phyloP scores from a whole-genome alignment of 2,329 filamentous ascomycete species.

The Cyphellophora europaea region DNA sequence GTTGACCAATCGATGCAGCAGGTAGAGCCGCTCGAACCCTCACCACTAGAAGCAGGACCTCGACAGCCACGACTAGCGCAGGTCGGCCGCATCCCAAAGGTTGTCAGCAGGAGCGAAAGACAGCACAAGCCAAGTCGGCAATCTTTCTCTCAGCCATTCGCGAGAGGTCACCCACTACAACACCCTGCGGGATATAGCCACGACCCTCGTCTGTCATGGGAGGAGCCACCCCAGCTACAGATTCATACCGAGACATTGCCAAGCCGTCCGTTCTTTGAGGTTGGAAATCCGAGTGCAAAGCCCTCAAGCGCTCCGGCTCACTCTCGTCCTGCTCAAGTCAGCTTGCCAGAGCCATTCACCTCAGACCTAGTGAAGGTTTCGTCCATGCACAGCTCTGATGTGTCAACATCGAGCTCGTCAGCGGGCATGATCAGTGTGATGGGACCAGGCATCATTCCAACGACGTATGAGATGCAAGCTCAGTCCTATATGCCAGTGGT shows the following conservation, averaged over 20 bases:
- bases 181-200: no score
- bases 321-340: neutral
- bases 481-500: neutral
- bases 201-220: conserved; percentile 17
- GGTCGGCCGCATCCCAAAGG: conserved; percentile 76
- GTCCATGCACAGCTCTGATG: conserved; percentile 61
- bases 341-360: conserved; percentile 6
- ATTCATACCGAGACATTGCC: conserved; percentile 18
- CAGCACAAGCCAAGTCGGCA: conserved; percentile 59
- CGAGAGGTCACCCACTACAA: no score
- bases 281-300: conserved; percentile 21
- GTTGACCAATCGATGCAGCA: conserved; percentile 2
- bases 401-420: conserved; percentile 57
- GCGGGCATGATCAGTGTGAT: conserved; percentile 45
- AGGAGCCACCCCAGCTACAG: conserved; percentile 18
- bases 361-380: conserved; percentile 68
- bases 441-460: conserved; percentile 9
- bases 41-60: conserved; percentile 4
- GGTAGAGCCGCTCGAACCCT: neutral
- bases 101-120: conserved; percentile 57
- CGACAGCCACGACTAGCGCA: conserved; percentile 38
- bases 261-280: conserved; percentile 19
- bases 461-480: neutral
- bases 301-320: conserved; percentile 25
- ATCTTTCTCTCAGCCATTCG: conserved; percentile 80